phyloP scores from a whole-genome alignment of 495 filamentous ascomycete species.

The Saxophila tyrrhenica region DNA sequence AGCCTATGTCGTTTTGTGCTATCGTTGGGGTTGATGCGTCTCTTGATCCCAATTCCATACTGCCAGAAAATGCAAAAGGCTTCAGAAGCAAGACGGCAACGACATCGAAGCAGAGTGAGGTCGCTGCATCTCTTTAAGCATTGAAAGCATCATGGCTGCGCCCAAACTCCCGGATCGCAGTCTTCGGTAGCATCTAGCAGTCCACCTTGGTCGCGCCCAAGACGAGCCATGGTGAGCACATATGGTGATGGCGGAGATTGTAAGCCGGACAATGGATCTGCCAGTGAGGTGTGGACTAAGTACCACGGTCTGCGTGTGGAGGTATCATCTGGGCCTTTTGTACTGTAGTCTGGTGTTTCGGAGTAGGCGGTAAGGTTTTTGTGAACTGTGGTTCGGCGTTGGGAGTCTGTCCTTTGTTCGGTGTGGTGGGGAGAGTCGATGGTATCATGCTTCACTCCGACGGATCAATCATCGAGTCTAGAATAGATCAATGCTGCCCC shows the following conservation, averaged over 20 bases:
- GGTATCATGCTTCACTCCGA: too few relatives aligned
- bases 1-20: conserved; percentile 11
- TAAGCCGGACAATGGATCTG: neutral
- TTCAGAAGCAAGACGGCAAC: too few relatives aligned
- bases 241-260: neutral
- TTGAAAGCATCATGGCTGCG: neutral
- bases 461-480: too few relatives aligned
- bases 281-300: neutral
- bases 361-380: neutral
- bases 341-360: neutral
- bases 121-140: neutral
- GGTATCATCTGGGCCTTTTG: neutral
- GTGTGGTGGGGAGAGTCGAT: neutral
- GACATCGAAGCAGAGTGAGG: too few relatives aligned
- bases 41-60: too few relatives aligned
- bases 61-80: neutral
- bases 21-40: neutral
- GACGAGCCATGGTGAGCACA: neutral
- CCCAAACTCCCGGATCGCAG: neutral
- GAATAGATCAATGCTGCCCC: too few relatives aligned
- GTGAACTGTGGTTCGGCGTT: neutral
- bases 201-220: neutral
- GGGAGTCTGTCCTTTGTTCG: neutral
- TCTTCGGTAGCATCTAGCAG: neutral
- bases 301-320: too few relatives aligned